Evolutionary conservation across 495 filamentous ascomycete genomes (phyloP).

Genomic region (Hypoxylon crocopeplum): DNA sequence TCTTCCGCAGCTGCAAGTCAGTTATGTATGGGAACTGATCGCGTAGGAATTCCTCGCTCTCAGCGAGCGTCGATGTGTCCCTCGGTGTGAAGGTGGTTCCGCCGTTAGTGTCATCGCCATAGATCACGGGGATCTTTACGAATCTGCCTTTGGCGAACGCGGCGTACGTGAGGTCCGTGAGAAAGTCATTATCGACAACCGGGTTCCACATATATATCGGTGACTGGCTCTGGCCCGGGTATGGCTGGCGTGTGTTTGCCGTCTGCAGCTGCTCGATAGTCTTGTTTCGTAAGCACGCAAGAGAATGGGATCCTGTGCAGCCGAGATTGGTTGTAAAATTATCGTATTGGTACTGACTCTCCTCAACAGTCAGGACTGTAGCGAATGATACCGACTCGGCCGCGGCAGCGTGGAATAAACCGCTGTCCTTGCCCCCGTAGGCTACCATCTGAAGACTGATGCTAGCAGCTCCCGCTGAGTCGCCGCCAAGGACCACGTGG

Average conservation of each 20-base stretch:
- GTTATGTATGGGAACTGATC: constrained; percentile 69
- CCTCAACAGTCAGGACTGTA: constrained; percentile 61
- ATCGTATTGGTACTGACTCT: constrained; percentile 72
- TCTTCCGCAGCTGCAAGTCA: constrained; percentile 55
- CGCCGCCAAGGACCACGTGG: constrained; percentile 69
- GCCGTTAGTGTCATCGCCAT: constrained; percentile 75
- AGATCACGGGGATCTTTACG: constrained; percentile 72
- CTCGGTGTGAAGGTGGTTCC: constrained; percentile 68
- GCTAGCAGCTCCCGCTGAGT: constrained; percentile 67
- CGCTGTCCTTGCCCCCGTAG: constrained; percentile 54
- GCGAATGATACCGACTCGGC: constrained; percentile 73
- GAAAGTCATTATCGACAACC: constrained; percentile 64
- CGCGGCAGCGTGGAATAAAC: constrained; percentile 67
- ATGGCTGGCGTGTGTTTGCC: constrained; percentile 60
- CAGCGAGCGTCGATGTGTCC: constrained; percentile 49
- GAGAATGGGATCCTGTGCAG: constrained; percentile 57
- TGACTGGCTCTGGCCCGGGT: constrained; percentile 54
- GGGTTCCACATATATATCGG: constrained; percentile 68
- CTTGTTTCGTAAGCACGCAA: constrained; percentile 64
- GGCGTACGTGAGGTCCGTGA: constrained; percentile 64
- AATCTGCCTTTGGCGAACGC: constrained; percentile 66
- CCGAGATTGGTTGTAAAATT: constrained; percentile 63
- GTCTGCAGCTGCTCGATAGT: constrained; percentile 57
- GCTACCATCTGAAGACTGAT: constrained; percentile 44
- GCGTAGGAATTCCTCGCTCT: constrained; percentile 64